A percentile compares a stretch with the other conserved stretches of the same genome.
Evolutionary conservation across 2,329 filamentous ascomycete species (phyloP).

Genomic region (Phialophora expanda): DNA sequence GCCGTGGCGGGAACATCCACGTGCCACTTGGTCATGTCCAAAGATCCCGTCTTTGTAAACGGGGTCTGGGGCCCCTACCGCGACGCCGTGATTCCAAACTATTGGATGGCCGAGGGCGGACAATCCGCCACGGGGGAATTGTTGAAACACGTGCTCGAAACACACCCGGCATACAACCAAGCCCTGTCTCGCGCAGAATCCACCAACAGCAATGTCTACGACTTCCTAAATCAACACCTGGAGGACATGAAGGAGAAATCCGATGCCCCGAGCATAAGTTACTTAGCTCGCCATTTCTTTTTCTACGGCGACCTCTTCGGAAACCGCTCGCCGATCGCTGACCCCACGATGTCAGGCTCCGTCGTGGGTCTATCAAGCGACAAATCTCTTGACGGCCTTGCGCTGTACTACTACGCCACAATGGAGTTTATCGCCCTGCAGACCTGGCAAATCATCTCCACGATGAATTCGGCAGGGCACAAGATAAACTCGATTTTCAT

Average conservation of each 20-base stretch:
- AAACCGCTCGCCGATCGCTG: conserved; percentile 91
- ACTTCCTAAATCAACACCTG: conserved; percentile 89
- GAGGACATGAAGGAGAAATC: conserved; percentile 72
- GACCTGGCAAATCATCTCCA: conserved; percentile 90
- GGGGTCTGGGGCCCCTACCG: conserved; percentile 98
- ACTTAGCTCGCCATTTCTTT: conserved; percentile 92
- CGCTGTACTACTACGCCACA: conserved; percentile 90
- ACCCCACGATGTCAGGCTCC: conserved; percentile 89
- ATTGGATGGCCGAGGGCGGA: conserved; percentile 97
- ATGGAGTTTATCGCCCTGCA: conserved; percentile 99
- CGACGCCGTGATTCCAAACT: conserved; percentile 87
- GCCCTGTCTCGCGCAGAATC: conserved; percentile 78
- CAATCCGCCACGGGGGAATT: conserved; percentile 96
- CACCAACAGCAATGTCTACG: conserved; percentile 87
- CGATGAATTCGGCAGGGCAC: conserved; percentile 91
- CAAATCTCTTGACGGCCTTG: conserved; percentile 83
- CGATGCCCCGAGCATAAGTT: conserved; percentile 77
- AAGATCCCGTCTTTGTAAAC: conserved; percentile 87
- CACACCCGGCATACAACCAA: conserved; percentile 86
- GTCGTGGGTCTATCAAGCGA: conserved; percentile 87
- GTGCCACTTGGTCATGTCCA: conserved; percentile 95
- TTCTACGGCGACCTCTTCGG: conserved; percentile 98
- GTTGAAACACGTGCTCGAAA: conserved; percentile 91
- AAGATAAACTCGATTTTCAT: conserved; percentile 93
- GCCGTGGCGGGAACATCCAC: conserved; percentile 96